Evolutionary conservation across 2,329 filamentous ascomycete species (phyloP).

Genomic region (Pseudomassariella vexata): DNA sequence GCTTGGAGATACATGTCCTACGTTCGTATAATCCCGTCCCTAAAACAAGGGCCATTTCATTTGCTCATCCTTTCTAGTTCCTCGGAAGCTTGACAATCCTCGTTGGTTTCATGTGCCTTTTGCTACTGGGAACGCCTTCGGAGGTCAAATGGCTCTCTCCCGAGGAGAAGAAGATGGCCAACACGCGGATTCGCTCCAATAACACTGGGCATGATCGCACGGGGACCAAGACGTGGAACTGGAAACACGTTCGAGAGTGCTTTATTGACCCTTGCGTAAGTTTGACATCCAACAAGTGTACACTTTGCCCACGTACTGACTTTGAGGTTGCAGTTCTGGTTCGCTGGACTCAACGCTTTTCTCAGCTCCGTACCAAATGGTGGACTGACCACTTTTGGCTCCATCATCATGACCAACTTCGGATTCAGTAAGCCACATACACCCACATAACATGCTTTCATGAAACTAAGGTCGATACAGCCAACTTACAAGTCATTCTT

Average conservation of each 20-base stretch:
- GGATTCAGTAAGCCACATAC: constrained; percentile 24
- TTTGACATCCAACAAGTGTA: constrained; percentile 12
- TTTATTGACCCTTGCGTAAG: constrained; percentile 26
- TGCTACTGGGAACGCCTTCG: constrained; percentile 29
- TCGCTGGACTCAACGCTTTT: constrained; percentile 30
- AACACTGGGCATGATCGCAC: constrained; percentile 31
- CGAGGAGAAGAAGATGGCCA: constrained; percentile 30
- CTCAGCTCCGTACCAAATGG: constrained; percentile 29
- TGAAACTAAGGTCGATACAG: too few relatives aligned
- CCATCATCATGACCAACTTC: constrained; percentile 27
- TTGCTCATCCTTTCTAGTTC: too few relatives aligned
- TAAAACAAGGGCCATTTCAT: too few relatives aligned
- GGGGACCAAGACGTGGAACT: constrained; percentile 29
- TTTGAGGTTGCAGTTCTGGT: constrained; percentile 28
- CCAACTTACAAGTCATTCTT: constrained; percentile 29
- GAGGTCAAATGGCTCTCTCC: constrained; percentile 29
- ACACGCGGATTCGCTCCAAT: constrained; percentile 27
- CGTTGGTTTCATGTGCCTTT: constrained; percentile 24
- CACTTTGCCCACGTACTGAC: constrained; percentile 1
- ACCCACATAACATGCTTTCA: too few relatives aligned
- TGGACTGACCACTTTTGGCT: constrained; percentile 26
- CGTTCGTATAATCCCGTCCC: too few relatives aligned
- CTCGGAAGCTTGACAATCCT: constrained; percentile 28
- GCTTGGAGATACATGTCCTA: constrained; percentile 33
- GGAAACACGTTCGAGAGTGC: constrained; percentile 29